Percentiles rank a stretch among this genome's conserved stretches.
These are phyloP conservation scores for Endocalyx cinctus DNA, from an alignment of 2,329 filamentous ascomycete species.

Conservation along the genomic window DNA sequence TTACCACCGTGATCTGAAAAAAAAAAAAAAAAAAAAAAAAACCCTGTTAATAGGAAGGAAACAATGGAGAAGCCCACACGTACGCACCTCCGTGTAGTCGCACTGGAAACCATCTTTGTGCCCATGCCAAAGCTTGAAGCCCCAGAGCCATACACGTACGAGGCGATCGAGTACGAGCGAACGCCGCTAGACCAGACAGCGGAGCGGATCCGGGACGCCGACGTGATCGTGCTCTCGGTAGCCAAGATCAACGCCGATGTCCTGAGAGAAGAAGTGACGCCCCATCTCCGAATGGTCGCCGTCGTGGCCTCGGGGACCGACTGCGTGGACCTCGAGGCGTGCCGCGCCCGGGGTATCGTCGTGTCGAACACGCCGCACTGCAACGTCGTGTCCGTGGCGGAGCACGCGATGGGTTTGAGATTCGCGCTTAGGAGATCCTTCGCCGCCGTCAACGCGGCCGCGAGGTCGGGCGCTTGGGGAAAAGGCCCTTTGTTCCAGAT, in stretches of 20 bases:
- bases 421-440: constrained; percentile 31
- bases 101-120: constrained; percentile 27
- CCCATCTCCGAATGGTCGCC: constrained; percentile 20
- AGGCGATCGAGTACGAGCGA: constrained; percentile 21
- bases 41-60: too few relatives aligned
- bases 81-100: constrained; percentile 28
- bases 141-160: constrained; percentile 27
- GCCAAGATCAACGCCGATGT: constrained; percentile 24
- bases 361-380: constrained; percentile 34
- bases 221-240: constrained; percentile 28
- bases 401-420: constrained; percentile 46
- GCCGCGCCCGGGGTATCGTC: constrained; percentile 24
- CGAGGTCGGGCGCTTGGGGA: constrained; percentile 22
- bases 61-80: too few relatives aligned
- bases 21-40: too few relatives aligned
- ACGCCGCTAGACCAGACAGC: constrained; percentile 21
- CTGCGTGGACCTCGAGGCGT: constrained; percentile 30
- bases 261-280: constrained; percentile 16
- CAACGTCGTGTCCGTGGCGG: constrained; percentile 31
- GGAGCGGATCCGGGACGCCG: constrained; percentile 29
- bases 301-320: constrained; percentile 34
- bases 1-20: too few relatives aligned
- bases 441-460: constrained; percentile 23
- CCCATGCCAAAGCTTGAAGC: constrained; percentile 21
- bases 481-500: constrained; percentile 18